Base-by-base conservation (phyloP, 1,139 yeast species). In the Candida pseudoviswanathii region DNA sequence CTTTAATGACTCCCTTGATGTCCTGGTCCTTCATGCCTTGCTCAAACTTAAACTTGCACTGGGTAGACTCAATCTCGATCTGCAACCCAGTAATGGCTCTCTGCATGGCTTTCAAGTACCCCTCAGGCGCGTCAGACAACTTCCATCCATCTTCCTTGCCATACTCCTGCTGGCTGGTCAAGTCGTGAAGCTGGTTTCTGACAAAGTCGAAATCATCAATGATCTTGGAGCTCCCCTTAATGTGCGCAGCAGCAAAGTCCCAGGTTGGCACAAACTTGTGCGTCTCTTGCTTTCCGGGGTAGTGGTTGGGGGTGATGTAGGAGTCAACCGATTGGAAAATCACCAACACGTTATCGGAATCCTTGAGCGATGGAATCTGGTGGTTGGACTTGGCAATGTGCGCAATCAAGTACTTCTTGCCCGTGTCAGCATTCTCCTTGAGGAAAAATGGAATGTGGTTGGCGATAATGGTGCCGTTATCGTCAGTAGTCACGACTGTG, bases 221-320 rank as follows among this genome's bases (percentile, higher is more conserved):
- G 8, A 85, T 62, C 21, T 54, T 68, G 7, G 86, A 76, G 41
- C 64, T 74, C 3, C 90, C 90, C 49, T 80, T 70, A 39, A 80
- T 73, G 58, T 85, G 89, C 36, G 81, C 85, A 3, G 82, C 67
- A 1, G 82, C 84, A 66, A 81, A 85, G 63, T 82, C 85, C 91
- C 90, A 85, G 0, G 91, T 85, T 9, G 90, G 89, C 7, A 84
- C 91, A 38, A 74, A 78, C 58, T 83, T 84, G 53, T 83, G 86
- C 27, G 85, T 80, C 45, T 74, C 75, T 54, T 74, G 68, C 65
- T 85, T 84, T 2, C 76, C 73, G 2, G 82, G 78, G 59, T 85
- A 85, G 73, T 84, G 84, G 11, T 76, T 66, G 2, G 91, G 89
- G 6, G 85, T 68, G 33, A 84, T 77, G 60, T 85, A 85, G 1